Percentiles rank a stretch among this genome's conserved stretches.
Evolutionary conservation across 805 yeast species (phyloP).

Genomic region (Komagataella kurtzmanii): DNA sequence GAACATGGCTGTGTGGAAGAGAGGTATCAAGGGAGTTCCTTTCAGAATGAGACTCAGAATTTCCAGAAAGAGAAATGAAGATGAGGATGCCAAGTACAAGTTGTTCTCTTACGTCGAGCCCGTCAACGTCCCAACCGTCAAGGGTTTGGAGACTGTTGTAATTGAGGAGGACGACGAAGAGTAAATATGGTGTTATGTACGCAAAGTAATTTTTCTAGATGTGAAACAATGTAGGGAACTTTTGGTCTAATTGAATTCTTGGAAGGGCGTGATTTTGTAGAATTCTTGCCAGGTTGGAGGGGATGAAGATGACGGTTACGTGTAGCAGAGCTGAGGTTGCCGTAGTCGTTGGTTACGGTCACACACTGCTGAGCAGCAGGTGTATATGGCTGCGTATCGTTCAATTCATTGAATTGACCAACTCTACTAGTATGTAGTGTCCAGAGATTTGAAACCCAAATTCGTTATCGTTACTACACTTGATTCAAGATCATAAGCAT

Average conservation of each 20-base stretch:
- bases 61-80: slow-evolving; percentile 96
- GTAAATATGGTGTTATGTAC: slow-evolving; percentile 10
- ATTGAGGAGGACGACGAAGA: slow-evolving; percentile 48
- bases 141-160: slow-evolving; percentile 97
- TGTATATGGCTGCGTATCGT: no score
- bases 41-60: slow-evolving; percentile 97
- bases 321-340: no score
- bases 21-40: slow-evolving; percentile 99
- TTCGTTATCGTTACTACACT: not conserved
- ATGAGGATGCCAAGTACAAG: slow-evolving; percentile 97
- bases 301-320: no score
- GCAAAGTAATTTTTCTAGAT: not conserved
- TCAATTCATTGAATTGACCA: no score
- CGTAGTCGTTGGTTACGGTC: no score
- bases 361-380: no score
- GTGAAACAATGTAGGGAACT: not conserved
- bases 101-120: slow-evolving; percentile 97
- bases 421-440: no score
- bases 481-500: not conserved
- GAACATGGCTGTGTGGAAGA: slow-evolving; percentile 97
- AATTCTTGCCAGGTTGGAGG: no score
- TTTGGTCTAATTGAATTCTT: not conserved
- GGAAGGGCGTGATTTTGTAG: not conserved
- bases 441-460: no score
- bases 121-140: slow-evolving; percentile 85